phyloP scores from a whole-genome alignment of 192 early-diverging fungal genomes.

The Jimgerdemannia lactiflua region DNA sequence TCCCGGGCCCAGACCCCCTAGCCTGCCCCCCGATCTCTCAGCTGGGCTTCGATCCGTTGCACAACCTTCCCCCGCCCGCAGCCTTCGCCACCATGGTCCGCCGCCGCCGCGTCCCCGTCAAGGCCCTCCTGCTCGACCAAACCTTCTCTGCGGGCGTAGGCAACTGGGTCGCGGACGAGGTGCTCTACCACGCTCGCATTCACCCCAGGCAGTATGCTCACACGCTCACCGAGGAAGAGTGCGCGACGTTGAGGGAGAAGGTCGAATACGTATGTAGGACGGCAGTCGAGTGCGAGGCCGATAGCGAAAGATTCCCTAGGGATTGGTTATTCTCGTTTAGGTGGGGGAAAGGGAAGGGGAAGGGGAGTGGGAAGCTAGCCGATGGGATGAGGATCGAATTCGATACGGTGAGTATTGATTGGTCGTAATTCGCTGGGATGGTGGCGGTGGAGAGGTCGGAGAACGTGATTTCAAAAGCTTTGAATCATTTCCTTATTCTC shows the following conservation, averaged over 20 bases:
- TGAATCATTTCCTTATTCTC: background rate
- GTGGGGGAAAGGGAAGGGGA: slow-evolving; percentile 63
- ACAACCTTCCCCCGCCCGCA: slow-evolving; percentile 45
- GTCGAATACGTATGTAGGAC: slow-evolving; percentile 43
- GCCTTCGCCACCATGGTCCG: slow-evolving; percentile 42
- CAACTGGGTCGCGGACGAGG: slow-evolving; percentile 87
- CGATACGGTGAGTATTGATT: slow-evolving; percentile 44
- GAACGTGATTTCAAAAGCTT: background rate
- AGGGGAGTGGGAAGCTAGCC: slow-evolving; percentile 38
- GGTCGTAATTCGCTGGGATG: too few species aligned
- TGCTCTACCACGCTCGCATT: slow-evolving; percentile 68
- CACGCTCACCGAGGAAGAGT: slow-evolving; percentile 45
- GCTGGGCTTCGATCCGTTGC: slow-evolving; percentile 78
- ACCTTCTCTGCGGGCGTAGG: slow-evolving; percentile 77
- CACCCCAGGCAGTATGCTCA: slow-evolving; percentile 62
- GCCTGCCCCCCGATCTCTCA: slow-evolving; percentile 45
- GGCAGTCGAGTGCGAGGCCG: slow-evolving; percentile 67
- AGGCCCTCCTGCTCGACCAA: slow-evolving; percentile 76
- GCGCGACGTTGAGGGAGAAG: slow-evolving; percentile 39
- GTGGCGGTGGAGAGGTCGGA: too few species aligned
- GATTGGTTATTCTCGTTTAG: slow-evolving; percentile 80
- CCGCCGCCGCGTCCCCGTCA: slow-evolving; percentile 55
- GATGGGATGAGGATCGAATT: slow-evolving; percentile 60
- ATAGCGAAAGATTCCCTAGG: slow-evolving; percentile 58
- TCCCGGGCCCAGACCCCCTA: slow-evolving; percentile 38